Evolutionary conservation across 2,329 filamentous ascomycete genomes (phyloP), one percentile per base, ranked within the genome.

Genomic region (Cercospora zeina): DNA sequence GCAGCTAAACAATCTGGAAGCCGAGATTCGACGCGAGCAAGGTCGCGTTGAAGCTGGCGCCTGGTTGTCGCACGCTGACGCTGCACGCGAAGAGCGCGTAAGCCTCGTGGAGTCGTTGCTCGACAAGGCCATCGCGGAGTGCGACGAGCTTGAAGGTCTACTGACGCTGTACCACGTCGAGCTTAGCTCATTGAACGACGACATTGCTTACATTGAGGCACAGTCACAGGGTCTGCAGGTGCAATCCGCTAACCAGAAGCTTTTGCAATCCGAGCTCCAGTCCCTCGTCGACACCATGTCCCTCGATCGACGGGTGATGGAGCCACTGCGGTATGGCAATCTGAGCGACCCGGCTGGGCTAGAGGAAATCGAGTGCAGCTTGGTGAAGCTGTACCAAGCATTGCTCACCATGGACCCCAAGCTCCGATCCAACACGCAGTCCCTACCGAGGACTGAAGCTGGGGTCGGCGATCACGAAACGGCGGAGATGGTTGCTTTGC

Each of bases 181-280:
- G 76, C 82, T 99, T 65, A 91, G 91, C 70, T 97, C 93, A 54
- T 82, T 99, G 31, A 92, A 93, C 61, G 93, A 97, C 54, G 95
- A 99, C 71, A 96, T 99, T 69, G 88, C 92, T 3, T 97, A 96
- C 74, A 97, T 99, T 67, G 95, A 99, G 78, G 92, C 95, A 1
- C 95, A 99, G 76, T 93, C 91, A 6, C 93, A 99, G 77, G 95
- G 95, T 80, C 80, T 99, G 51, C 95, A 99, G 72, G 93, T 99
- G 6, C 95, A 97, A 77, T 93, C 93, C 19, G 91, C 95, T 42
- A 99, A 99, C 71, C 95, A 99, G 75, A 96, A 96, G 75, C 83
- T 96, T 30, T 83, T 99, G 51, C 91, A 93, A 75, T 90, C 88
- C 65, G 95, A 99, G 75, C 83, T 99, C 1, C 87, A 96, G 74